A percentile compares a stretch with the other conserved stretches of the same genome.
Conservation (phyloP, 2,329 filamentous ascomycete genomes). For the Apiospora phragmitis region DNA sequence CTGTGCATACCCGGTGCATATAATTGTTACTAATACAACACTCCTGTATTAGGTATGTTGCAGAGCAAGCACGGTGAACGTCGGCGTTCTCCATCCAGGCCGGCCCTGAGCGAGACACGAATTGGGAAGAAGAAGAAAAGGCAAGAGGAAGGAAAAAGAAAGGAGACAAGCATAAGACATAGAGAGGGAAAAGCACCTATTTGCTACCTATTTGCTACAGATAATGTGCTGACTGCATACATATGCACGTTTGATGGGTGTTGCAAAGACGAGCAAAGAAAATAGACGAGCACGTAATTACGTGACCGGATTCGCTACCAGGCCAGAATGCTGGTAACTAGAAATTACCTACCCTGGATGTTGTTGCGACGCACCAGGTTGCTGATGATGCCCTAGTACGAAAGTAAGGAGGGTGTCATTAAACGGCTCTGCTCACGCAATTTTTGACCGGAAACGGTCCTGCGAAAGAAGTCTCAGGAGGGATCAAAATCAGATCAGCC, state of each 20-base stretch:
- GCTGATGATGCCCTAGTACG: neutral
- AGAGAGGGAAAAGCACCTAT: neutral
- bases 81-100: neutral
- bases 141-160: neutral
- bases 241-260: neutral
- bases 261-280: neutral
- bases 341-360: neutral
- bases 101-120: neutral
- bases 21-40: neutral
- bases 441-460: neutral
- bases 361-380: neutral
- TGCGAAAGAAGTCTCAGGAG: neutral
- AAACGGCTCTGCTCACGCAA: neutral
- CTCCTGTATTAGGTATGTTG: neutral
- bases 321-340: neutral
- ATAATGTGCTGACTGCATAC: neutral
- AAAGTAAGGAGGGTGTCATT: neutral
- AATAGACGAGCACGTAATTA: neutral
- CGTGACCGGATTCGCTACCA: neutral
- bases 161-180: neutral
- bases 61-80: neutral
- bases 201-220: neutral
- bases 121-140: neutral
- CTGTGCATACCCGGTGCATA: neutral
- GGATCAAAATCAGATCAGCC: neutral